Evolutionary conservation across 2,329 filamentous ascomycete species (phyloP).

Genomic region (Sclerotinia nivalis): DNA sequence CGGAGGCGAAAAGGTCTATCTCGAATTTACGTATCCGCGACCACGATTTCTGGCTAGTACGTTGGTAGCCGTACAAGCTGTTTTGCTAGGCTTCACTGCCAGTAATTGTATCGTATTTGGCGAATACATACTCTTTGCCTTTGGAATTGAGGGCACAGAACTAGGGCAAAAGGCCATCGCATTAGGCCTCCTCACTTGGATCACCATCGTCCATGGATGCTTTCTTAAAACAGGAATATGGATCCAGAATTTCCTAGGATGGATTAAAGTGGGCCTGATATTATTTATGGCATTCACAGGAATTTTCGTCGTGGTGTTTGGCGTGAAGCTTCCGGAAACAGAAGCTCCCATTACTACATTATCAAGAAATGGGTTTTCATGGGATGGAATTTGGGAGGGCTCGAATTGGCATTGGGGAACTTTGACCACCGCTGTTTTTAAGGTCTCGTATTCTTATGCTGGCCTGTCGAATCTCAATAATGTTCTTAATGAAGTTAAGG

Average conservation of each 20-base stretch:
- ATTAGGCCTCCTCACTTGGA: conserved; percentile 53
- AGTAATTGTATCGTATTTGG: conserved; percentile 55
- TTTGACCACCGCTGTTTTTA: conserved; percentile 57
- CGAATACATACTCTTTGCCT: conserved; percentile 52
- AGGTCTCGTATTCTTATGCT: conserved; percentile 57
- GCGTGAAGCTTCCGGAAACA: conserved; percentile 34
- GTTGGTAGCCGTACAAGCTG: conserved; percentile 52
- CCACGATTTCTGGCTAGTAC: conserved; percentile 56
- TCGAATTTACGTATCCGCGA: conserved; percentile 53
- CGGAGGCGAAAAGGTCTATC: conserved; percentile 55
- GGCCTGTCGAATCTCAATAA: conserved; percentile 57
- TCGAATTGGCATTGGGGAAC: conserved; percentile 70
- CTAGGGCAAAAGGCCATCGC: conserved; percentile 50
- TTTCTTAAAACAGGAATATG: conserved; percentile 58
- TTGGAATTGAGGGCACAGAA: conserved; percentile 45
- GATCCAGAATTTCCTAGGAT: conserved; percentile 63
- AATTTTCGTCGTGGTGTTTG: conserved; percentile 57
- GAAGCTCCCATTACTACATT: conserved; percentile 27
- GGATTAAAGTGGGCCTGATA: conserved; percentile 62
- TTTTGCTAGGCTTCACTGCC: conserved; percentile 53
- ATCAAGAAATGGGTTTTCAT: conserved; percentile 37
- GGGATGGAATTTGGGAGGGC: conserved; percentile 60
- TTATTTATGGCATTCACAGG: conserved; percentile 62
- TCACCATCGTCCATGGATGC: conserved; percentile 61
- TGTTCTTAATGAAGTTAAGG: conserved; percentile 57